Conservation (phyloP, 345 rosid species). For the Crucihimalaya himalaica region DNA sequence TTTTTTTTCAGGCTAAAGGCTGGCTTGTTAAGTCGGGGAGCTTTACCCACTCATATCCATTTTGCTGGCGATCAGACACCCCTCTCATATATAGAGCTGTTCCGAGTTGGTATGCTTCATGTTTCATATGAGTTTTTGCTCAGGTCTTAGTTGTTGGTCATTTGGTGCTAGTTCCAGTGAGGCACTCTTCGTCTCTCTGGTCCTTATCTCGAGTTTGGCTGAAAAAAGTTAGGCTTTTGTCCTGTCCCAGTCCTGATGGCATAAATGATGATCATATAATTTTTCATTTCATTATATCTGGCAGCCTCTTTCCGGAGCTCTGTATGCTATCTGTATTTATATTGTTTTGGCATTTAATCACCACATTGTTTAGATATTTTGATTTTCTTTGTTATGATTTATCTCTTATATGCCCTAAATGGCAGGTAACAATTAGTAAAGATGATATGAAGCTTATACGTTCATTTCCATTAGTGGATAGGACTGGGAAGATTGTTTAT, state of each 20-base stretch:
- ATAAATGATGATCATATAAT: neutral
- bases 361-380: neutral
- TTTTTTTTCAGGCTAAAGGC: conserved; percentile 76
- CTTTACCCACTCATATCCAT: conserved; percentile 79
- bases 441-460: too few relatives aligned
- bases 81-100: conserved; percentile 97
- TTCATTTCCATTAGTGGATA: too few relatives aligned
- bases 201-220: too few relatives aligned
- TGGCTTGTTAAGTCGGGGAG: conserved; percentile 90
- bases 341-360: neutral
- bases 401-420: too few relatives aligned
- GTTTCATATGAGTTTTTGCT: conserved; percentile 12
- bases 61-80: conserved; percentile 93
- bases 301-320: neutral
- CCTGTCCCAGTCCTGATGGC: neutral
- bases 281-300: neutral
- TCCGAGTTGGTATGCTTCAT: conserved; percentile 78
- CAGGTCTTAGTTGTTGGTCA: conserved; percentile 12
- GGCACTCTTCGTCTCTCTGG: neutral
- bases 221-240: neutral
- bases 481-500: too few relatives aligned
- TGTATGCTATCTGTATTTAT: conserved; percentile 5
- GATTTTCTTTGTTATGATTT: conserved; percentile 9
- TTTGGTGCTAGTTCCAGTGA: conserved; percentile 22
- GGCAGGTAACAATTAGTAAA: too few relatives aligned